A percentile compares a stretch with the other conserved stretches of the same genome.
Evolutionary conservation across 163 green algal genomes (phyloP).

Genomic region (Scenedesmus sp.): DNA sequence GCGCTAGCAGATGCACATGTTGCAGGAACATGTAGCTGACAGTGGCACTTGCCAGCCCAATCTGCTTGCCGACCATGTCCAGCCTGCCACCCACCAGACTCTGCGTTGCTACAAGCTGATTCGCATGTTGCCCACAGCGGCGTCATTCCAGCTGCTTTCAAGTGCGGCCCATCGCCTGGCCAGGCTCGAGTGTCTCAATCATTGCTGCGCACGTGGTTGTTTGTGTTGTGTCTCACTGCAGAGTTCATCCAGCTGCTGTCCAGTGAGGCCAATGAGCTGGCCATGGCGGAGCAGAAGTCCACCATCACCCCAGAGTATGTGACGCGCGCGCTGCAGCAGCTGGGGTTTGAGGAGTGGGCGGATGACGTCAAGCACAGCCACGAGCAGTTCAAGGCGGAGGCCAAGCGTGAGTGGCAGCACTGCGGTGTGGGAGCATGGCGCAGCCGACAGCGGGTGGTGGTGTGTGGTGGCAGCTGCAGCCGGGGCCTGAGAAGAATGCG

Average conservation of each 20-base stretch:
- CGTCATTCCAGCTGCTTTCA: too few species aligned
- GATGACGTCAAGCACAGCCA: conserved; percentile 59
- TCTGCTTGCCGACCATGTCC: too few species aligned
- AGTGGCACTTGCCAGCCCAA: too few species aligned
- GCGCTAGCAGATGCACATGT: too few species aligned
- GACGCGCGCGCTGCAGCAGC: conserved; percentile 72
- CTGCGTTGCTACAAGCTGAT: too few species aligned
- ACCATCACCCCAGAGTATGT: conserved; percentile 90
- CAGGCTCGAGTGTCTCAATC: background rate
- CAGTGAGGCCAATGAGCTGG: conserved; percentile 86
- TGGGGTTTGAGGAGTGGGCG: conserved; percentile 72
- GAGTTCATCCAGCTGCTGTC: conserved; percentile 89
- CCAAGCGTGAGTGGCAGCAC: conserved; percentile 62
- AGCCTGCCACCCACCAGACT: too few species aligned
- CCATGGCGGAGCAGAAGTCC: conserved; percentile 76
- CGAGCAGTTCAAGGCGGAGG: conserved; percentile 72
- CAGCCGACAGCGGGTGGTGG: too few species aligned
- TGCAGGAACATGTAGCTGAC: too few species aligned
- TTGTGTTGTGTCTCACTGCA: conserved; percentile 27
- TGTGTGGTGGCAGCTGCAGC: background rate
- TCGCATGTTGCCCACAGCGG: too few species aligned
- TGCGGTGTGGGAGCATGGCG: background rate
- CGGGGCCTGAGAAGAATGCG: too few species aligned
- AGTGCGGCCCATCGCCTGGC: too few species aligned
- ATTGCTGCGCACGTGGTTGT: background rate